Evolutionary conservation across 2,329 filamentous ascomycete species (phyloP).

Genomic region (Cytospora piceae): DNA sequence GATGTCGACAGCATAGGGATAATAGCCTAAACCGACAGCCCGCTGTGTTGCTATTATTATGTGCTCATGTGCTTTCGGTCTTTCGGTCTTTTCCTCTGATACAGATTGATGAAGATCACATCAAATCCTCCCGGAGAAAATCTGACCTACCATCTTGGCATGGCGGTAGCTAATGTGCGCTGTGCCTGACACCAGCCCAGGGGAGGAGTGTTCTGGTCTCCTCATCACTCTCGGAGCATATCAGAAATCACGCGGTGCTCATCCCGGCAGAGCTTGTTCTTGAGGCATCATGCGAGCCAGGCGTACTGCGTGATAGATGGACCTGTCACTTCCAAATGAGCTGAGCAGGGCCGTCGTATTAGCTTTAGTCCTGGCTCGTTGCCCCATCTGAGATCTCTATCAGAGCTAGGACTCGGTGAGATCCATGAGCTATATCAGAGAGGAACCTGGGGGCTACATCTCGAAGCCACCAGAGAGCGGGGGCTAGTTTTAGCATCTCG

Average conservation of each 20-base stretch:
- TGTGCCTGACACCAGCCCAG: neutral
- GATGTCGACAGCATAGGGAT: neutral
- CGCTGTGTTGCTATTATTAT: neutral
- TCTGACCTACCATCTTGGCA: neutral
- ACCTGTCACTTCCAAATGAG: too few species aligned
- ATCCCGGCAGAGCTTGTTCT: neutral
- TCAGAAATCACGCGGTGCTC: neutral
- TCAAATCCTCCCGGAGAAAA: neutral
- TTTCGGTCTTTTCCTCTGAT: neutral
- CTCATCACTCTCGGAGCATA: neutral
- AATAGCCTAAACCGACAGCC: neutral
- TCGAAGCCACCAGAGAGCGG: slow-evolving; percentile 10
- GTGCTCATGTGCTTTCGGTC: neutral
- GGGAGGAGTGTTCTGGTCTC: neutral
- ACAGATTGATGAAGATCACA: neutral
- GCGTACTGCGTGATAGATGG: too few species aligned
- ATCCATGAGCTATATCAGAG: slow-evolving; percentile 13
- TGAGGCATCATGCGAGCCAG: neutral
- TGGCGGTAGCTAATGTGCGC: neutral
- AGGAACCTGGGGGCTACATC: slow-evolving; percentile 8
- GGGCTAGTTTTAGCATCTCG: slow-evolving; percentile 16
- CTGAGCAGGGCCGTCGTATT: neutral
- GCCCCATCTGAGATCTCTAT: neutral
- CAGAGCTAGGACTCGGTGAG: neutral
- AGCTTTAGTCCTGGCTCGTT: neutral